phyloP scores from a whole-genome alignment of 257 asterid genomes.

The Henckelia pumila region DNA sequence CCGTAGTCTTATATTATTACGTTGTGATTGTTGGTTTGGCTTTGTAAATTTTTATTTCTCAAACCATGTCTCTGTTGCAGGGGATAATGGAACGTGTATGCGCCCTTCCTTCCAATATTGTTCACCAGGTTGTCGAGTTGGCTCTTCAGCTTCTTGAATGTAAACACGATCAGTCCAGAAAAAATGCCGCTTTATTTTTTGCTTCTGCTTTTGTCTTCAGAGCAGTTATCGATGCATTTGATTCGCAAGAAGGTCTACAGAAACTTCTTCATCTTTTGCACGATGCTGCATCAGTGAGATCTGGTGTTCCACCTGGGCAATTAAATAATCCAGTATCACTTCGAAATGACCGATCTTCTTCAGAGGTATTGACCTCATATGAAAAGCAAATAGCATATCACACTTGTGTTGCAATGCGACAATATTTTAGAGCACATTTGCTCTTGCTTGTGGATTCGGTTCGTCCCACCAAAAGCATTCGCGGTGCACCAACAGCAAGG shows the following conservation, averaged over 20 bases:
- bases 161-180: slow-evolving; percentile 80
- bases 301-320: slow-evolving; percentile 77
- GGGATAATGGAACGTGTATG: slow-evolving; percentile 99
- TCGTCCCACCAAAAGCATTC: slow-evolving; percentile 77
- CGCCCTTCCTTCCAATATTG: slow-evolving; percentile 79
- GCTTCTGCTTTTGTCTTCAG: slow-evolving; percentile 93
- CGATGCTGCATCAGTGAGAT: slow-evolving; percentile 96
- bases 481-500: slow-evolving; percentile 76
- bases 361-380: slow-evolving; percentile 84
- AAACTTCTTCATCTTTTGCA: slow-evolving; percentile 75
- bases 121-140: slow-evolving; percentile 78
- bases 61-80: slow-evolving; percentile 35
- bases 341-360: slow-evolving; percentile 78
- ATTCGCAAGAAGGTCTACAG: slow-evolving; percentile 86
- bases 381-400: slow-evolving; percentile 97
- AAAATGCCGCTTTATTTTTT: slow-evolving; percentile 88
- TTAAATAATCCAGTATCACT: slow-evolving; percentile 61
- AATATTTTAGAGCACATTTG: slow-evolving; percentile 92
- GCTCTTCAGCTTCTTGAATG: slow-evolving; percentile 89
- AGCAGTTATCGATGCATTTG: slow-evolving; percentile 88
- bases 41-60: background rate
- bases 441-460: slow-evolving; percentile 77
- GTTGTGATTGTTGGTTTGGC: background rate
- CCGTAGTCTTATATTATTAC: slow-evolving; percentile 14
- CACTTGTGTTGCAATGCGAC: slow-evolving; percentile 84